Conservation (phyloP, 2,329 filamentous ascomycete species). For the Samsoniella hepiali region DNA sequence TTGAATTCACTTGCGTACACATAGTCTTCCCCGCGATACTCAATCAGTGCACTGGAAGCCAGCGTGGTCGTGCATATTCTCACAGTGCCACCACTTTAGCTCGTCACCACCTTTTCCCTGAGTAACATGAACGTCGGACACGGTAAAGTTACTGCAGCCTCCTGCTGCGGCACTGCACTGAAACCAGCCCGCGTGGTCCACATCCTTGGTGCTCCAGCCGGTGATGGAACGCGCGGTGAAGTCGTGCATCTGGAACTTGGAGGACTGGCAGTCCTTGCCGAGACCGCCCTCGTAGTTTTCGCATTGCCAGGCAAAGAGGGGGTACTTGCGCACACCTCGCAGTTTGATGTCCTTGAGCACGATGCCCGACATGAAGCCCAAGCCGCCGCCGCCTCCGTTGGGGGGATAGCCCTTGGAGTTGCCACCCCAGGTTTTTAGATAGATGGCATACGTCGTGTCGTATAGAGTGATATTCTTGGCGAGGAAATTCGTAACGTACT, state of each 20-base stretch:
- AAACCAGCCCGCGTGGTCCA: constrained; percentile 28
- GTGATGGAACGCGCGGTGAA: constrained; percentile 28
- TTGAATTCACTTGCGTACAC: too few relatives aligned
- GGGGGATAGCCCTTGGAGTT: constrained; percentile 48
- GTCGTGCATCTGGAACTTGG: constrained; percentile 30
- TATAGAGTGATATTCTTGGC: constrained; percentile 45
- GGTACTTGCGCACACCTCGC: constrained; percentile 27
- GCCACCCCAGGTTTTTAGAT: constrained; percentile 59
- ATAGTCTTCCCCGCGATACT: not conserved
- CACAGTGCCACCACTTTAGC: constrained; percentile 20
- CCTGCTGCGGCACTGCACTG: constrained; percentile 32
- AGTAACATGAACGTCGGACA: constrained; percentile 26
- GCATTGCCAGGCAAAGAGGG: constrained; percentile 36
- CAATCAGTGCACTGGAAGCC: constrained; percentile 15
- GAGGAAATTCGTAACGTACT: constrained; percentile 48
- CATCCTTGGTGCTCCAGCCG: constrained; percentile 29
- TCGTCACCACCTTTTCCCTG: constrained; percentile 19
- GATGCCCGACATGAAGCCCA: constrained; percentile 39
- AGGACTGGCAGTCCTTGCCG: constrained; percentile 35
- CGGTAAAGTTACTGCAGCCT: constrained; percentile 31
- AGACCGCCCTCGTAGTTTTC: constrained; percentile 34
- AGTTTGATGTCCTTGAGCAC: constrained; percentile 31
- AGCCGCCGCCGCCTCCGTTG: constrained; percentile 56
- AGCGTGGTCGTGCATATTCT: constrained; percentile 14
- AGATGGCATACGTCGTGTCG: constrained; percentile 47